phyloP scores from a whole-genome alignment of 2,329 filamentous ascomycete species.

The Venturia aucupariae region DNA sequence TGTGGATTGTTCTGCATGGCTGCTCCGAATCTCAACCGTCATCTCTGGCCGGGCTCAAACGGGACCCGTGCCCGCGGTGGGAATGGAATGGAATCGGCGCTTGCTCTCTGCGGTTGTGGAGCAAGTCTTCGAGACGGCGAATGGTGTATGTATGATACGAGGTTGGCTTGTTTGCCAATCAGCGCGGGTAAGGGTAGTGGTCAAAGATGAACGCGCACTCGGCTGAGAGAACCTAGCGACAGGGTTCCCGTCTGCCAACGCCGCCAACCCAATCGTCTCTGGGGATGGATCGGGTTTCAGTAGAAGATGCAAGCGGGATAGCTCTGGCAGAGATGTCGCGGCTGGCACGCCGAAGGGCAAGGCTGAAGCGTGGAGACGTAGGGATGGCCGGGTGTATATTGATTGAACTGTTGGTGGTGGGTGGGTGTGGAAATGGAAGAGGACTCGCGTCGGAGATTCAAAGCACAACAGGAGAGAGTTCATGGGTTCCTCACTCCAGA shows the following conservation, averaged over 20 bases:
- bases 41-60: slow-evolving; percentile 1
- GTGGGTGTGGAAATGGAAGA: background rate
- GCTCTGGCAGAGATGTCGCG: background rate
- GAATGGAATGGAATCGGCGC: background rate
- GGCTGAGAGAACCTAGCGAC: background rate
- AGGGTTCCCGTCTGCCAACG: background rate
- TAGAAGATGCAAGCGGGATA: background rate
- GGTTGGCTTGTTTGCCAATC: background rate
- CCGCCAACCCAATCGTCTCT: background rate
- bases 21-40: background rate
- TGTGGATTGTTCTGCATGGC: slow-evolving; percentile 8
- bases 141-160: background rate
- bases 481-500: background rate
- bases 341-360: background rate
- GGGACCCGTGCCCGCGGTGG: background rate
- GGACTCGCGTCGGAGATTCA: background rate
- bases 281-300: background rate
- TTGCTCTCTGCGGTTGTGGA: slow-evolving; percentile 6
- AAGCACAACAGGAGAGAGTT: background rate
- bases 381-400: background rate
- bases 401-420: background rate
- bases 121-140: background rate
- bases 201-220: background rate
- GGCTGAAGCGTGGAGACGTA: slow-evolving; percentile 1
- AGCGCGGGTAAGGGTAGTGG: background rate